Evolutionary conservation across 495 filamentous ascomycete species (phyloP).

Genomic region (Hypoxylon lienhwacheense): DNA sequence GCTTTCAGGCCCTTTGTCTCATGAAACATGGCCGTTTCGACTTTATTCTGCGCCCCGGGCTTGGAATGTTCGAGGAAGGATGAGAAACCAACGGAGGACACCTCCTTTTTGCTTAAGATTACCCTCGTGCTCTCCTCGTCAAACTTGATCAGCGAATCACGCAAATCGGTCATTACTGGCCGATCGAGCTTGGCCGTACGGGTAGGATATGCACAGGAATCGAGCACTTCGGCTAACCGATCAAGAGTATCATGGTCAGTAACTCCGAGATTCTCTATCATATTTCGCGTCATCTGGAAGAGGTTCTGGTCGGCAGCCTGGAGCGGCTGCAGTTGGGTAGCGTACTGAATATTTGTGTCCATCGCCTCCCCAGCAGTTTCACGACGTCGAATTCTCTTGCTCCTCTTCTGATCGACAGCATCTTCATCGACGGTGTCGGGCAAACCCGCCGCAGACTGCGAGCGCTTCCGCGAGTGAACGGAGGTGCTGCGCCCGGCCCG

Average conservation of each 20-base stretch:
- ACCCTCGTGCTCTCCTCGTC: constrained; percentile 47
- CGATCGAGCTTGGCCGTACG: constrained; percentile 47
- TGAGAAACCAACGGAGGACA: constrained; percentile 54
- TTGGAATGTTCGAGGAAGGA: constrained; percentile 81
- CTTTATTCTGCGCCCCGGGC: constrained; percentile 56
- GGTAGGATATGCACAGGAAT: constrained; percentile 48
- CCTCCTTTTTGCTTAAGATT: constrained; percentile 47
- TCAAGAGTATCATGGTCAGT: constrained; percentile 53
- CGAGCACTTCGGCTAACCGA: constrained; percentile 58
- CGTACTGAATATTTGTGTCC: constrained; percentile 70
- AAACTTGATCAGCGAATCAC: constrained; percentile 46
- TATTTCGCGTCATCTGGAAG: constrained; percentile 66
- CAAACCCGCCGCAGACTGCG: constrained; percentile 63
- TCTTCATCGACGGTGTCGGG: constrained; percentile 57
- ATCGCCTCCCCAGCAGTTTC: constrained; percentile 73
- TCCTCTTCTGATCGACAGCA: constrained; percentile 69
- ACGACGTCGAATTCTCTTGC: constrained; percentile 78
- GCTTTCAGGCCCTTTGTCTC: constrained; percentile 58
- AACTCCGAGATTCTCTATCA: constrained; percentile 69
- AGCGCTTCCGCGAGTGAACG: constrained; percentile 59
- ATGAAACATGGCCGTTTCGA: constrained; percentile 55
- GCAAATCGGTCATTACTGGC: constrained; percentile 45
- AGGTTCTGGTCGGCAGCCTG: constrained; percentile 74
- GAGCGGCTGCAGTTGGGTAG: constrained; percentile 68
- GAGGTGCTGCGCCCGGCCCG: constrained; percentile 39